Base-by-base conservation (phyloP, 371 early-diverging fungal species). In the Mucor circinelloides region DNA sequence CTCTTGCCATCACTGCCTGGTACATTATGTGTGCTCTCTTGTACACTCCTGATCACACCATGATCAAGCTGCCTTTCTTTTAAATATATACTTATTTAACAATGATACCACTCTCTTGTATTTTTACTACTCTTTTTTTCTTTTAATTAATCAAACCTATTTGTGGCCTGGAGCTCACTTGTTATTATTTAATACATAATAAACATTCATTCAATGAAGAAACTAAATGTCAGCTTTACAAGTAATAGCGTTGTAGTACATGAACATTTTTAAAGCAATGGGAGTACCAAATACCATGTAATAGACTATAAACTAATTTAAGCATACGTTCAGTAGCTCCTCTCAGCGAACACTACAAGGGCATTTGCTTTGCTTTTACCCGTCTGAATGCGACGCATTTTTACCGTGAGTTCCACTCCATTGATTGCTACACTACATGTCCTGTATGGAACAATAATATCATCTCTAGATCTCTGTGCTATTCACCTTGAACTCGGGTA, bases 1-100 rank as follows among this genome's bases (percentile, higher is more conserved):
- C 72, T 27, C 61, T 80, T n/a, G 25, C 78, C 3, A 5, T 74
- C 21, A 76, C 76, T 19, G 81, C 81, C 58, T 80, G 71, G 71
- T 80, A 80, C 32, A 60, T 75, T 28, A 76, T 71, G 69, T 44
- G 65, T 52, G 76, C 78, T 54, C 40, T 80, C 10, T 55, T 80
- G 12, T 76, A 56, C 55, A 75, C 71, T n/a, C 74, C 75, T n/a
- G 73, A 71, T 9, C 68, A 54, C n/a, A 72, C 75, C 6, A 62
- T 74, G 54, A 64, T 76, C 42, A 75, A 74, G 28, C 40, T 80
- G 58, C 81, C 81, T 6, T 61, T 74, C 56, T 74, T 79, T 30
- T 79, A 74, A 74, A 10, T 25, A 50, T 50, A 50, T 10, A 50
- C 21, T 10, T 3, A 19, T 10, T 50, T 23, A 23, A 3, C 19